phyloP scores from a whole-genome alignment of 129 eudicot genomes.

The Flaveria bidentis region DNA sequence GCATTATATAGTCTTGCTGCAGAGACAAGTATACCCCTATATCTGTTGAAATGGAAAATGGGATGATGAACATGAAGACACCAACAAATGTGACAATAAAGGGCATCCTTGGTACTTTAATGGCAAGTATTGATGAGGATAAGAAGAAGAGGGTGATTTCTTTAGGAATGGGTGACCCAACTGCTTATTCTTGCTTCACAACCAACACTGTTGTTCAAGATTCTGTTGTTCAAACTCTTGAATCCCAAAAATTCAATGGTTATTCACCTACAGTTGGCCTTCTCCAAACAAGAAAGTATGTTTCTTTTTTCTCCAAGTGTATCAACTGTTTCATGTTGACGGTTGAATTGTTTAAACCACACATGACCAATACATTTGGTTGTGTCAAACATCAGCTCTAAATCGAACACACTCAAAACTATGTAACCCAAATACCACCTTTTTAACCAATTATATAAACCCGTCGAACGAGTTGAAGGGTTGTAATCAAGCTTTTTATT shows the following conservation, averaged over 20 bases:
- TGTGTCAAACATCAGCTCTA: neutral
- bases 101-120: conserved; percentile 71
- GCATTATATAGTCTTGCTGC: conserved; percentile 19
- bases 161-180: conserved; percentile 95
- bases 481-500: neutral
- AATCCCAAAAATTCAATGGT: conserved; percentile 73
- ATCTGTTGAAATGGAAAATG: conserved; percentile 19
- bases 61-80: conserved; percentile 42
- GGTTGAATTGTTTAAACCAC: neutral
- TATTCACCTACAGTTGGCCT: conserved; percentile 93
- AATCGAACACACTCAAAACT: no score
- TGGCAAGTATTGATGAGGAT: conserved; percentile 44
- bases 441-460: no score
- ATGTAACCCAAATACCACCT: no score
- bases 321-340: no score
- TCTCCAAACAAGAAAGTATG: conserved; percentile 80
- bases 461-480: neutral
- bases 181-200: conserved; percentile 73
- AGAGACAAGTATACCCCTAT: conserved; percentile 2
- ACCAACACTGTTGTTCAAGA: conserved; percentile 54
- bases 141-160: conserved; percentile 50
- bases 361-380: neutral
- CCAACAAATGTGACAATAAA: conserved; percentile 78
- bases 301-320: neutral
- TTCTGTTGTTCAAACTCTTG: conserved; percentile 63